Conservation (phyloP, 768 basidiomycete species). For the Boletus reticuloceps region DNA sequence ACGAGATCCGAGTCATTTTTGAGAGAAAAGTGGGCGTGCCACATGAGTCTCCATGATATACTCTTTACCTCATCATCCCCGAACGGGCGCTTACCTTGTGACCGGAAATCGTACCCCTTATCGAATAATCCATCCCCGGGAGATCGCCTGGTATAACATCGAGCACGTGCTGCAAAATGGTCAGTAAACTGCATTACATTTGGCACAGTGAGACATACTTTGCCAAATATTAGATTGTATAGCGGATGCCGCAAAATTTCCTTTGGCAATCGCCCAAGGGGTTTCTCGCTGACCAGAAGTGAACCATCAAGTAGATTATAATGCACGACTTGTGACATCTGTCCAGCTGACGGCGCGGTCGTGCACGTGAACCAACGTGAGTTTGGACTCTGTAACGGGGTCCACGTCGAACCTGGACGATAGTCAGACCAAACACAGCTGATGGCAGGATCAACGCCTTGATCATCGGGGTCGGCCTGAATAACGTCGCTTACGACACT, state of each 20-base stretch:
- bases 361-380: slow-evolving; percentile 22
- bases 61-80: neutral
- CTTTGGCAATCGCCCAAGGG: slow-evolving; percentile 22
- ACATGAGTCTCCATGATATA: neutral
- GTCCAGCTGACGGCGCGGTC: slow-evolving; percentile 6
- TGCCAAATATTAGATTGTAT: slow-evolving; percentile 21
- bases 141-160: slow-evolving; percentile 25
- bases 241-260: slow-evolving; percentile 16
- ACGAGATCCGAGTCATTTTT: slow-evolving; percentile 9
- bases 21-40: slow-evolving; percentile 11
- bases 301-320: slow-evolving; percentile 25
- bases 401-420: slow-evolving; percentile 24
- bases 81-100: slow-evolving; percentile 17
- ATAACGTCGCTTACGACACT: slow-evolving; percentile 1
- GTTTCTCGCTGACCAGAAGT: slow-evolving; percentile 28
- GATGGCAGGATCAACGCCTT: slow-evolving; percentile 21
- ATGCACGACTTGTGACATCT: slow-evolving; percentile 22
- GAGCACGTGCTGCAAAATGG: slow-evolving; percentile 14
- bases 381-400: slow-evolving; percentile 1
- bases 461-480: neutral
- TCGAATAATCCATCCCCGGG: slow-evolving; percentile 27
- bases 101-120: slow-evolving; percentile 8
- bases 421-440: slow-evolving; percentile 24
- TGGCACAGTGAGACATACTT: slow-evolving; percentile 6
- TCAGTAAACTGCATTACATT: neutral